Percentiles rank a stretch among this genome's conserved stretches.
These are phyloP conservation scores for Candida nemodendra DNA, from an alignment of 805 yeast genomes.

Conservation along the genomic window DNA sequence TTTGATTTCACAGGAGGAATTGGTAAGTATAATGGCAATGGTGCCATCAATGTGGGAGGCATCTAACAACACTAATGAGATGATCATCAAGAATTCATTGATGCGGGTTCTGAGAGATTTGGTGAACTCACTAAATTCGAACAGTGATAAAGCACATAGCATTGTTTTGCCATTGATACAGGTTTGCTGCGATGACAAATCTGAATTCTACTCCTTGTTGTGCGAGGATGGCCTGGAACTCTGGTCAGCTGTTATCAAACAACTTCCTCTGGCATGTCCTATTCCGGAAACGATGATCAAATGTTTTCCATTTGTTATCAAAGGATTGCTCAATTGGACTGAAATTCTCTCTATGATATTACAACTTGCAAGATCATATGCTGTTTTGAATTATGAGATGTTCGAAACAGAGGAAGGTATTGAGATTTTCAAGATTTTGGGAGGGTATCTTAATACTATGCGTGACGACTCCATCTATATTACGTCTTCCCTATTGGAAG, in stretches of 20 bases:
- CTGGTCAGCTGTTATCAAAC: constrained; percentile 71
- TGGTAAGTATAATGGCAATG: constrained; percentile 48
- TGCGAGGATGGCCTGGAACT: constrained; percentile 86
- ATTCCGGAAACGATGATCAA: constrained; percentile 40
- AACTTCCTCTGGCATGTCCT: constrained; percentile 44
- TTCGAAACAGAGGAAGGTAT: constrained; percentile 39
- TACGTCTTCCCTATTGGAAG: constrained; percentile 53
- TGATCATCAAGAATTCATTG: constrained; percentile 49
- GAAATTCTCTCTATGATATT: constrained; percentile 67
- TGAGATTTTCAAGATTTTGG: constrained; percentile 47
- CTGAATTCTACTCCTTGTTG: constrained; percentile 54
- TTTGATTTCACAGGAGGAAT: constrained; percentile 48
- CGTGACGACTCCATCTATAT: constrained; percentile 69
- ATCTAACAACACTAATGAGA: constrained; percentile 42
- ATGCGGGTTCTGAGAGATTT: constrained; percentile 58
- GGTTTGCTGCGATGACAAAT: constrained; percentile 58
- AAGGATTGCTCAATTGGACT: constrained; percentile 66
- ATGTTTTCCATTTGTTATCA: constrained; percentile 50
- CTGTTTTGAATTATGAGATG: constrained; percentile 45
- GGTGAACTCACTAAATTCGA: constrained; percentile 52
- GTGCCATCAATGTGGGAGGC: constrained; percentile 80
- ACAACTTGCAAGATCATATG: constrained; percentile 61
- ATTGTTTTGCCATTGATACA: constrained; percentile 65
- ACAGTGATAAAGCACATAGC: constrained; percentile 47
- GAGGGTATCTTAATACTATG: constrained; percentile 55